These are phyloP conservation scores for Rheum nobile DNA, from an alignment of 148 eudicot species.

Conservation along the genomic window DNA sequence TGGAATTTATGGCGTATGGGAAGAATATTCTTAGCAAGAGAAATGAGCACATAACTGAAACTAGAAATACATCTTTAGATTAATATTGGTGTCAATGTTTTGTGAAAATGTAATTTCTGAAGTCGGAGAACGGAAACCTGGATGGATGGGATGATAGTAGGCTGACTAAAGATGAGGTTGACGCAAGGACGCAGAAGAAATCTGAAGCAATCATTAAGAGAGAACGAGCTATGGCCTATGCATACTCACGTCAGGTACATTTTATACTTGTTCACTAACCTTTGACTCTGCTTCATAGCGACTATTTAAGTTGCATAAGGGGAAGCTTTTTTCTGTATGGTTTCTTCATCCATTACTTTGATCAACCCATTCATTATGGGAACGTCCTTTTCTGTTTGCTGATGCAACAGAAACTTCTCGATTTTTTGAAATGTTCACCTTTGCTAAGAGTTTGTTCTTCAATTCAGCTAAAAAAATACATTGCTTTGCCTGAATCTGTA, in stretches of 20 bases:
- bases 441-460: not conserved
- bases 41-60: not conserved
- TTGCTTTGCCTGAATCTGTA: not conserved
- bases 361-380: not conserved
- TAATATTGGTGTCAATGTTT: not conserved
- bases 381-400: not conserved
- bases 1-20: not conserved
- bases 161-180: constrained; percentile 73
- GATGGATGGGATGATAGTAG: constrained; percentile 85
- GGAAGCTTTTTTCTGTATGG: not conserved
- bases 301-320: not conserved
- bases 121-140: constrained; percentile 31
- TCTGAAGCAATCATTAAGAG: constrained; percentile 73
- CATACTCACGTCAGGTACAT: constrained; percentile 83
- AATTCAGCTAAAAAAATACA: not conserved
- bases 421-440: not conserved
- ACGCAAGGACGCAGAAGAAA: constrained; percentile 62
- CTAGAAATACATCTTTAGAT: not conserved
- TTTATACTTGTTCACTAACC: not conserved
- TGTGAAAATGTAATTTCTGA: constrained; percentile 5
- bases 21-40: not conserved
- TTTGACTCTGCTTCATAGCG: not conserved
- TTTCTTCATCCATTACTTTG: not conserved
- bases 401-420: not conserved
- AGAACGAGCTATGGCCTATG: constrained; percentile 93